A percentile compares a stretch with the other conserved stretches of the same genome.
These are phyloP conservation scores for Rhynchospora tenuis DNA, from an alignment of 176 grass and related monocot genomes.

Conservation along the genomic window DNA sequence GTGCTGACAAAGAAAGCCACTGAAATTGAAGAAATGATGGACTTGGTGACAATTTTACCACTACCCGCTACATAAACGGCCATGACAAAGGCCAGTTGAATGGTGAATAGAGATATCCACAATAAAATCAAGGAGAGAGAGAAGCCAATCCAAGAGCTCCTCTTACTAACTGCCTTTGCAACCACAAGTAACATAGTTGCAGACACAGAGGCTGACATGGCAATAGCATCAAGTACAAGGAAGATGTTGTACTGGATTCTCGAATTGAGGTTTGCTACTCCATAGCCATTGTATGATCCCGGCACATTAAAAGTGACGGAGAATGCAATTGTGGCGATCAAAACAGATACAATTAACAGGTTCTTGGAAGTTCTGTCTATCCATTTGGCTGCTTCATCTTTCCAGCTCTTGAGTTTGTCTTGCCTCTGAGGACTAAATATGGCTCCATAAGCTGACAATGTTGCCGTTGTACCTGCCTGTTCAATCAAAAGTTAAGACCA, in stretches of 20 bases:
- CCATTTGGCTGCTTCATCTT: constrained; percentile 33
- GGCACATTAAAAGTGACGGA: constrained; percentile 51
- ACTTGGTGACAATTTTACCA: too few species aligned
- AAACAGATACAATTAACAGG: constrained; percentile 27
- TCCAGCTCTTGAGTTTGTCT: constrained; percentile 38
- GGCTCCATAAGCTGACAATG: constrained; percentile 15
- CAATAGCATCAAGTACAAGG: constrained; percentile 31
- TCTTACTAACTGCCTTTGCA: constrained; percentile 12
- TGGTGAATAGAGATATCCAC: constrained; percentile 30
- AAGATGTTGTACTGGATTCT: constrained; percentile 25
- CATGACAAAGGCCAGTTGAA: constrained; percentile 29
- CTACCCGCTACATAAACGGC: too few species aligned
- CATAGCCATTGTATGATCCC: constrained; percentile 31
- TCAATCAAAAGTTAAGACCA: neutral
- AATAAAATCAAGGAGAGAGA: constrained; percentile 10
- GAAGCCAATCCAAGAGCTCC: constrained; percentile 23
- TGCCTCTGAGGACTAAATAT: constrained; percentile 34
- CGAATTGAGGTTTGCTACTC: constrained; percentile 22
- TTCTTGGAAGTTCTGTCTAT: constrained; percentile 25
- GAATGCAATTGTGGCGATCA: constrained; percentile 42
- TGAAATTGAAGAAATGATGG: too few species aligned
- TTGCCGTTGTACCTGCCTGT: constrained; percentile 19
- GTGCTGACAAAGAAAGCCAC: too few species aligned
- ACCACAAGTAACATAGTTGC: constrained; percentile 27
- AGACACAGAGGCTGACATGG: constrained; percentile 23